Evolutionary conservation across 495 filamentous ascomycete species (phyloP).

Genomic region (Aspergillus kassunensis): DNA sequence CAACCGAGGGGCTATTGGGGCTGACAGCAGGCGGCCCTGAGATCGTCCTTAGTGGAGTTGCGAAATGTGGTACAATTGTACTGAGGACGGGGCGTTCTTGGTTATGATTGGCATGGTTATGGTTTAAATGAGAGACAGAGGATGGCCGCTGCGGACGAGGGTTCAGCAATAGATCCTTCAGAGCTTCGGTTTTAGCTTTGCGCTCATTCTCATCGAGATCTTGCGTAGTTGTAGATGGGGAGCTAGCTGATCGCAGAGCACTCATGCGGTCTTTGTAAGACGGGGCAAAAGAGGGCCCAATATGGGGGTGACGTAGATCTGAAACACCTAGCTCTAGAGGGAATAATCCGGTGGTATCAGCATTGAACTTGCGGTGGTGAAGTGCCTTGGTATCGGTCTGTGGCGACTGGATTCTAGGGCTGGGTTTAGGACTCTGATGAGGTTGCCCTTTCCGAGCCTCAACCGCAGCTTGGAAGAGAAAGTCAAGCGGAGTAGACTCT

Average conservation of each 20-base stretch:
- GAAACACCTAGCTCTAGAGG: conserved; percentile 61
- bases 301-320: conserved; percentile 35
- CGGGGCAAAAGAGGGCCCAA: conserved; percentile 63
- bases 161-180: conserved; percentile 48
- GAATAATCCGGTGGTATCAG: conserved; percentile 54
- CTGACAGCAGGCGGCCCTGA: conserved; percentile 34
- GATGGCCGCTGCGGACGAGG: conserved; percentile 40
- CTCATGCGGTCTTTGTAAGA: conserved; percentile 64
- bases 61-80: conserved; percentile 30
- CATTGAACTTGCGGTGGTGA: conserved; percentile 30
- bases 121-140: conserved; percentile 21
- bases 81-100: conserved; percentile 14
- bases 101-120: conserved; percentile 12
- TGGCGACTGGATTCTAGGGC: conserved; percentile 31
- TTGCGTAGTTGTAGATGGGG: conserved; percentile 17
- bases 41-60: conserved; percentile 33
- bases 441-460: conserved; percentile 49
- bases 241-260: conserved; percentile 42
- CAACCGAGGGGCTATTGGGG: conserved; percentile 13
- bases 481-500: conserved; percentile 76
- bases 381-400: conserved; percentile 33
- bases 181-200: conserved; percentile 40
- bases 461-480: conserved; percentile 82
- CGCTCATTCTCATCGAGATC: conserved; percentile 37
- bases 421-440: conserved; percentile 44